Base-by-base conservation (phyloP, 2,329 filamentous ascomycete species). In the Cladophialophora carrionii region DNA sequence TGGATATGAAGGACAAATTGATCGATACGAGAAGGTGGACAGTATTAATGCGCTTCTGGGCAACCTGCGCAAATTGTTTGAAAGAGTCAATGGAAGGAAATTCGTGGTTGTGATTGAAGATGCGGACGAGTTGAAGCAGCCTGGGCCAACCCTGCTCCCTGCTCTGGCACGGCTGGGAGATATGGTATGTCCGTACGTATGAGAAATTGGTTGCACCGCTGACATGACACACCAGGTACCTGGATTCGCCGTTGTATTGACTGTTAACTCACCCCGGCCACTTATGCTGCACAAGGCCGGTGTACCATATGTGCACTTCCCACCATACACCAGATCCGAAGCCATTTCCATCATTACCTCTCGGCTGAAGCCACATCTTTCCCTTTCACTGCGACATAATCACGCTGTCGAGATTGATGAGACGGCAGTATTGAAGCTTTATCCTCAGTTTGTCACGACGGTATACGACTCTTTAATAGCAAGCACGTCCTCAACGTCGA, bases 391-490 rank as follows among this genome's bases (percentile, higher is more conserved):
- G 14, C 52, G 48, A 4, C 60, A 62, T n/a, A 49, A 77, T 24
- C 5, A 55, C 31, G 22, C 61, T n/a, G n/a, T 53, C 14, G 24
- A 26, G 2, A 32, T 55, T 8, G 62, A 65, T 29, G 54, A 59
- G 26, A 56, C 70, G 7, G 66, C 65, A 4, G 66, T 74, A 1
- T 64, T 66, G 4, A 76, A 72, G 41, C 69, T 82, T 9, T 81
- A 84, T 68, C 81, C 86, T 14, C 88, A 92, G 52, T 98, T 96
- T 80, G 87, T 89, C 67, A 87, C 87, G 56, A 91, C 91, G 4
- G 87, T 96, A 14, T 95, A 96, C 83, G 95, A 99, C 74, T 88
- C 93, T 0, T 82, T 98, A 12, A 87, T 89, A 56, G 91, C 89
- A 68, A 87, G 91, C 54, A 92, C 92, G 2, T 90, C 90, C 0